Base-by-base conservation (phyloP, 2,329 filamentous ascomycete species). In the Neodidymelliopsis sp. region DNA sequence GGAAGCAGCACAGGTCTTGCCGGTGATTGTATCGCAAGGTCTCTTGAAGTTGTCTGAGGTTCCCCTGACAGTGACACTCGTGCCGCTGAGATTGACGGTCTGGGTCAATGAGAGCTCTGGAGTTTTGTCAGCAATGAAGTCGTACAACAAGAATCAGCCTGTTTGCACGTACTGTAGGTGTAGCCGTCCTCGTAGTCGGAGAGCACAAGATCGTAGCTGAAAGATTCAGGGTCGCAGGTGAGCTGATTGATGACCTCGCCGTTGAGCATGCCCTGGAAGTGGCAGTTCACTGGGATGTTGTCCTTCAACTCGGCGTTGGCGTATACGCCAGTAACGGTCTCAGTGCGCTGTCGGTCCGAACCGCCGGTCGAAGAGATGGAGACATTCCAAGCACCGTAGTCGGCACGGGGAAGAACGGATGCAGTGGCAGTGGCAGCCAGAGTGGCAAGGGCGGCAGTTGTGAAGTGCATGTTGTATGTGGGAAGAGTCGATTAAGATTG, bases 61-160 rank as follows among this genome's bases (percentile, higher is more conserved):
- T 5, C 37, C 37, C 27, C 18, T 24, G 1, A 31, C 37, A 4
- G 37, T 40, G 19, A 40, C 27, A 5, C 24, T 24, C 10, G 37
- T 40, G 13, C 19, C 19, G 13, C n/a, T 16, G 19, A 40, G 19
- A 10, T 8, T 18, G 5, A 40, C n/a, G 7, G 37, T 40, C 16
- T 40, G 37, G 10, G n/a, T 40, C 37, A 31, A 18, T 15, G 18
- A 30, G 19, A 40, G 37, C n/a, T 40, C 37, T 31, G 37, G 12
- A 4, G n/a, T 23, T 15, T 16, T 16, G 19, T 40, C n/a, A 40
- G 37, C 27, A 31, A 11, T 23, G 6, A 6, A 13, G n/a, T 11
- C 15, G 15, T 1, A n/a, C n/a, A n/a, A n/a, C n/a, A n/a, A n/a
- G n/a, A n/a, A n/a, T n/a, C n/a, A n/a, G n/a, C n/a, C n/a, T n/a